phyloP scores from a whole-genome alignment of 805 yeast species.

The Blastobotrys peoriensis region DNA sequence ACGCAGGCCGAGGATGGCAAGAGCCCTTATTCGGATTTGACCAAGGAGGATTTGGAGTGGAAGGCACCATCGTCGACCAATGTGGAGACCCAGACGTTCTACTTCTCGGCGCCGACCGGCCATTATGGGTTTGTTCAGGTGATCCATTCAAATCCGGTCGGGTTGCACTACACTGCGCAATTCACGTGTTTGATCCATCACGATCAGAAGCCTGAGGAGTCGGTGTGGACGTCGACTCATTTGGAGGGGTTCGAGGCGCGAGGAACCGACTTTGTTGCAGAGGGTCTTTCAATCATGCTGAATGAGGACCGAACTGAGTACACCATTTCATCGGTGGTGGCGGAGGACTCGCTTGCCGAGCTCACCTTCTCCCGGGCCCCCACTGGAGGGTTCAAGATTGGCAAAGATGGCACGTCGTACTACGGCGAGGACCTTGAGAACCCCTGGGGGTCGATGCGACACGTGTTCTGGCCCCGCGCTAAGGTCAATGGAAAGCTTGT shows the following conservation, averaged over 20 bases:
- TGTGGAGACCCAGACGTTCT: constrained; percentile 94
- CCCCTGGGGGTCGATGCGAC: constrained; percentile 99
- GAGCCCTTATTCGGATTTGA: constrained; percentile 55
- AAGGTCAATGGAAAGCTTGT: constrained; percentile 58
- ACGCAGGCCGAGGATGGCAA: constrained; percentile 50
- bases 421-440: constrained; percentile 78
- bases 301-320: constrained; percentile 47
- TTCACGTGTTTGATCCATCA: constrained; percentile 81
- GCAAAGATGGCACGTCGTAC: constrained; percentile 75
- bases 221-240: constrained; percentile 88
- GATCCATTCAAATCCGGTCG: constrained; percentile 87
- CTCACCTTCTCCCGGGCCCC: constrained; percentile 48
- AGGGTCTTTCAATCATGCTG: constrained; percentile 54
- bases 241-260: constrained; percentile 69
- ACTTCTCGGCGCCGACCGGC: constrained; percentile 61
- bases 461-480: constrained; percentile 93
- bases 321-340: constrained; percentile 46
- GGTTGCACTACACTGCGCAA: constrained; percentile 77
- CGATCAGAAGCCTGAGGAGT: constrained; percentile 43
- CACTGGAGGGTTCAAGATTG: constrained; percentile 83
- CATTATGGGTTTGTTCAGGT: constrained; percentile 86
- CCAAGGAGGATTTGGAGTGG: constrained; percentile 71
- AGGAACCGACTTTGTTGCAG: constrained; percentile 75
- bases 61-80: constrained; percentile 69
- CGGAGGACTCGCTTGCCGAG: constrained; percentile 64